phyloP scores from a whole-genome alignment of 2,329 filamentous ascomycete genomes.

The Trichophyton equinum region DNA sequence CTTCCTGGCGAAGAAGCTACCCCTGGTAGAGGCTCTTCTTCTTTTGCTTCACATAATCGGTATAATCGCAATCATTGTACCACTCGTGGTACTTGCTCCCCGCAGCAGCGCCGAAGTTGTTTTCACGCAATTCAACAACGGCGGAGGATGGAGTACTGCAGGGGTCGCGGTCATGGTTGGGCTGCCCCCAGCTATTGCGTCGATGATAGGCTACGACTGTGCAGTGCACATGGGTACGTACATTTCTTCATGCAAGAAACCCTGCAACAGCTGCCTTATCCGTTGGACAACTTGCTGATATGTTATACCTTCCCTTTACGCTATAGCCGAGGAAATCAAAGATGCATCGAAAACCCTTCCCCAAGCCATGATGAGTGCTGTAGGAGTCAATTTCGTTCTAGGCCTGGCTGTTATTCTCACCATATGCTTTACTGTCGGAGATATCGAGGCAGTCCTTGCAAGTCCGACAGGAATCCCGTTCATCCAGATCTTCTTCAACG shows the following conservation, averaged over 20 bases:
- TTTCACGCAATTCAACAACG: constrained; percentile 31
- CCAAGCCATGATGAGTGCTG: constrained; percentile 37
- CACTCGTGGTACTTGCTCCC: constrained; percentile 32
- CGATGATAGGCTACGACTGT: constrained; percentile 33
- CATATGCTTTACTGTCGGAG: constrained; percentile 42
- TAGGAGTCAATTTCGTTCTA: constrained; percentile 40
- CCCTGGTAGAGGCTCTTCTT: constrained; percentile 29
- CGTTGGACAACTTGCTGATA: background rate
- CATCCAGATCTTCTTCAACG: constrained; percentile 46
- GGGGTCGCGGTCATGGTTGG: constrained; percentile 31
- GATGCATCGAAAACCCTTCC: constrained; percentile 41
- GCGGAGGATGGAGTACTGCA: constrained; percentile 29
- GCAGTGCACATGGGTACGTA: constrained; percentile 36
- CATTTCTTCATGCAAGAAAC: background rate
- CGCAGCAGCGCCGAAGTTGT: constrained; percentile 27
- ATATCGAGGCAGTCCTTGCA: constrained; percentile 34
- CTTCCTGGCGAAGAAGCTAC: constrained; percentile 29
- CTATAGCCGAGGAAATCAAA: constrained; percentile 30
- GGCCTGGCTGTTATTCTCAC: constrained; percentile 48
- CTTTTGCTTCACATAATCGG: constrained; percentile 33
- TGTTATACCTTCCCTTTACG: background rate
- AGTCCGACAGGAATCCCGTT: constrained; percentile 44
- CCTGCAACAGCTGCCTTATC: background rate
- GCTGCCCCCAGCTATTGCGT: constrained; percentile 28
- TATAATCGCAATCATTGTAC: constrained; percentile 33